A percentile compares a stretch with the other conserved stretches of the same genome.
Evolutionary conservation across 768 basidiomycete species (phyloP).

Genomic region (Collybia mongolica): DNA sequence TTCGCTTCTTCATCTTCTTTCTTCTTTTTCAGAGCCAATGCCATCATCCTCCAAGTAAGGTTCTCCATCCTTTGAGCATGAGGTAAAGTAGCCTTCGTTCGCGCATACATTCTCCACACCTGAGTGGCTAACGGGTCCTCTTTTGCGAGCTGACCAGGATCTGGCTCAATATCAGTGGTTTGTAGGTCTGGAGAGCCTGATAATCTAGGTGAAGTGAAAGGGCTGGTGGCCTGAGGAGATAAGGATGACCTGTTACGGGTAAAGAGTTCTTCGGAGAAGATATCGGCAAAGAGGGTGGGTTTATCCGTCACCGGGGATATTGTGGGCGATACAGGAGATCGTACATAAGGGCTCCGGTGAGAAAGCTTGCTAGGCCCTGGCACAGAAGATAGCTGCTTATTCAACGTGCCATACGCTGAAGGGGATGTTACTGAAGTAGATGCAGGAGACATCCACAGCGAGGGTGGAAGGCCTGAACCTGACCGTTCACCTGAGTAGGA

Average conservation of each 20-base stretch:
- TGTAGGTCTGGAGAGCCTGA: slow-evolving; percentile 72
- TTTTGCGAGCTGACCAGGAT: slow-evolving; percentile 67
- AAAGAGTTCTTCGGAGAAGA: slow-evolving; percentile 74
- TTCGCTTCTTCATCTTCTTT: slow-evolving; percentile 57
- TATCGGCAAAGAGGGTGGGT: slow-evolving; percentile 63
- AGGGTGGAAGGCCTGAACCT: slow-evolving; percentile 61
- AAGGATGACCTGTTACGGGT: slow-evolving; percentile 27
- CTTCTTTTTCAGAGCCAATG: slow-evolving; percentile 88
- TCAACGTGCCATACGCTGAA: slow-evolving; percentile 36
- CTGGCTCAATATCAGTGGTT: slow-evolving; percentile 37
- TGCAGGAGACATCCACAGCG: slow-evolving; percentile 82
- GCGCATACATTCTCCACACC: slow-evolving; percentile 96
- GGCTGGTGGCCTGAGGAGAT: slow-evolving; percentile 44
- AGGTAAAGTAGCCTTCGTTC: slow-evolving; percentile 84
- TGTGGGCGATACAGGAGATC: slow-evolving; percentile 35
- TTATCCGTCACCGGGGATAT: slow-evolving; percentile 53
- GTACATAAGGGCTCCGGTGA: slow-evolving; percentile 31
- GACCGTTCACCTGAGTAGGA: slow-evolving; percentile 47
- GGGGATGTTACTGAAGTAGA: slow-evolving; percentile 46
- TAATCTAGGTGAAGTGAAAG: slow-evolving; percentile 63
- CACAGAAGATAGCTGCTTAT: slow-evolving; percentile 31
- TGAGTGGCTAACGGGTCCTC: slow-evolving; percentile 93
- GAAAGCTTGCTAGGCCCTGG: slow-evolving; percentile 30
- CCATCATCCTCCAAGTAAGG: slow-evolving; percentile 98
- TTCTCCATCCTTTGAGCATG: slow-evolving; percentile 98